phyloP scores from a whole-genome alignment of 2,329 filamentous ascomycete genomes.

The Cladobotryum protrusum region DNA sequence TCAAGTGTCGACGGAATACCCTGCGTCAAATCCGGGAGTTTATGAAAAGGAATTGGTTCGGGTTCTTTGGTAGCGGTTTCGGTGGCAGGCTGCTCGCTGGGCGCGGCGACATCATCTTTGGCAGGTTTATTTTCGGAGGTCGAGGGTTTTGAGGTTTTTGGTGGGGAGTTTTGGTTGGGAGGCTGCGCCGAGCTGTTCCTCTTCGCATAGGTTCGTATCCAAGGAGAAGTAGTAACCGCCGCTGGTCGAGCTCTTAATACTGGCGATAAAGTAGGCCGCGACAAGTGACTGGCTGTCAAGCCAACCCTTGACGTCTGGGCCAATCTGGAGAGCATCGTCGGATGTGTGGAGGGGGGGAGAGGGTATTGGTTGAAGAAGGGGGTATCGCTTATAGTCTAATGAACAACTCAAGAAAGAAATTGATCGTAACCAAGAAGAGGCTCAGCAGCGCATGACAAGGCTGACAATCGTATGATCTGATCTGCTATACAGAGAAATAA shows the following conservation, averaged over 20 bases:
- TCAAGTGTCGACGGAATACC: conserved; percentile 89
- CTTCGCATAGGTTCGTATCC: conserved; percentile 25
- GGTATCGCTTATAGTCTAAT: not conserved
- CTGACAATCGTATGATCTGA: not conserved
- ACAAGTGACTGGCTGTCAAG: conserved; percentile 23
- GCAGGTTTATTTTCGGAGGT: conserved; percentile 1
- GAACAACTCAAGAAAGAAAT: not conserved
- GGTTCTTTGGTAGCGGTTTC: conserved; percentile 24
- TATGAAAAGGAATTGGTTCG: conserved; percentile 50
- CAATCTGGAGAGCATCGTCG: conserved; percentile 36
- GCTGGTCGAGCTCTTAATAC: conserved; percentile 20
- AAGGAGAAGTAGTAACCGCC: conserved; percentile 18
- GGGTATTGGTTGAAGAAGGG: not conserved
- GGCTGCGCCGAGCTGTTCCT: conserved; percentile 15
- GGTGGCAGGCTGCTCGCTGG: not conserved
- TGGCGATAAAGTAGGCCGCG: conserved; percentile 20
- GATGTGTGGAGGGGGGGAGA: not conserved
- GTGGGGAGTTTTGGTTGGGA: not conserved
- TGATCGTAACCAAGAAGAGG: not conserved
- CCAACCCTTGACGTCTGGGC: conserved; percentile 29
- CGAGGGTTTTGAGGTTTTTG: conserved; percentile 2
- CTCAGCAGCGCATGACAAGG: conserved; percentile 9
- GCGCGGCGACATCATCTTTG: not conserved
- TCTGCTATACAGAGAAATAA: no score
- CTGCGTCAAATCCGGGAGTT: conserved; percentile 85